These are phyloP conservation scores for Pseudocercospora fuligena DNA, from an alignment of 2,329 filamentous ascomycete genomes.

Conservation along the genomic window DNA sequence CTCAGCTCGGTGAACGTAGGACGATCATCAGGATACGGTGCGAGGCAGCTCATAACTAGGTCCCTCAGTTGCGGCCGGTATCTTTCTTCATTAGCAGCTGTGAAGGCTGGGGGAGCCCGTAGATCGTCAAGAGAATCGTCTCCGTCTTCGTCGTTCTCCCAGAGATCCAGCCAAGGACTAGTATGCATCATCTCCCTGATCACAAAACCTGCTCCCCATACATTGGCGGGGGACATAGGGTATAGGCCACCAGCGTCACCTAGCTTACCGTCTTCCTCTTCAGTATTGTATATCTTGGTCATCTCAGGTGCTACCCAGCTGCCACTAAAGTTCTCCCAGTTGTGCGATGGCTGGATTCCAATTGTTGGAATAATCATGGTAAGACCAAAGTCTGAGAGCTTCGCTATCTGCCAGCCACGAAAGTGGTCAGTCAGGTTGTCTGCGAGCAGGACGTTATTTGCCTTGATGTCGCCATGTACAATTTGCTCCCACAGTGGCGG, in stretches of 20 bases:
- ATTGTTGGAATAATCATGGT: neutral
- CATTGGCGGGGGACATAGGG: neutral
- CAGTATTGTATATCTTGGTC: neutral
- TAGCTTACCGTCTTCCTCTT: too few relatives aligned
- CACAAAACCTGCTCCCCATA: neutral
- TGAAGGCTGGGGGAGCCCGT: neutral
- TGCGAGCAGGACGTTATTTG: conserved; percentile 11
- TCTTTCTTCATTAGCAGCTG: neutral
- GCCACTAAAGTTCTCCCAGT: neutral
- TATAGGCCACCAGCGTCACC: neutral
- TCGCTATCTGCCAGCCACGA: conserved; percentile 9
- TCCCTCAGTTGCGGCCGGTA: neutral
- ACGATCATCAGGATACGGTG: neutral
- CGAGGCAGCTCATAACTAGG: neutral
- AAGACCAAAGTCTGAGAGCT: conserved; percentile 15
- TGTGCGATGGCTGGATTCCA: neutral
- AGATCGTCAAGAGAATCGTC: too few relatives aligned
- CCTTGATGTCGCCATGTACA: conserved; percentile 17
- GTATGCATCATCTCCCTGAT: neutral
- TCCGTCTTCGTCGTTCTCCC: neutral
- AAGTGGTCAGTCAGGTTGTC: neutral
- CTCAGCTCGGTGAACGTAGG: neutral
- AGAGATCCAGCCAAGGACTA: neutral
- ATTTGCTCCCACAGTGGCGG: conserved; percentile 4
- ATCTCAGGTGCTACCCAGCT: neutral